phyloP scores from a whole-genome alignment of 192 early-diverging fungal genomes.

The Entomortierella beljakovae region DNA sequence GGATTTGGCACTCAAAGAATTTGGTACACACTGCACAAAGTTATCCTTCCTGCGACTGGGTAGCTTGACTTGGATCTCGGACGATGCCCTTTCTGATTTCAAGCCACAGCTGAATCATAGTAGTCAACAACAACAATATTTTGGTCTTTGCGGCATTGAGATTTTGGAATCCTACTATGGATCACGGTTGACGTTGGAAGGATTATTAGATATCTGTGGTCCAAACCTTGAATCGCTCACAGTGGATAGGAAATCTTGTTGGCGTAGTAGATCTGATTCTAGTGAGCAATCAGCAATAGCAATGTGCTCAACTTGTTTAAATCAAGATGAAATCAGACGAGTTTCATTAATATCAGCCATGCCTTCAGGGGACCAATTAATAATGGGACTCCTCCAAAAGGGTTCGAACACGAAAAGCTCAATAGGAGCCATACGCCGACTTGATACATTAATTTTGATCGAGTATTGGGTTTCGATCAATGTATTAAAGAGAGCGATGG shows the following conservation, averaged over 20 bases:
- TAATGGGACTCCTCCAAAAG: constrained; percentile 11
- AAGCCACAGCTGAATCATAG: not conserved
- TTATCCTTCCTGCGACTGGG: constrained; percentile 16
- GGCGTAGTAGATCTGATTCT: constrained; percentile 5
- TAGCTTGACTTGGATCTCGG: constrained; percentile 33
- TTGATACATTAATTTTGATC: constrained; percentile 13
- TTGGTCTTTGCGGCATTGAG: constrained; percentile 24
- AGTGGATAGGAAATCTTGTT: constrained; percentile 42
- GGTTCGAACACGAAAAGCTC: not conserved
- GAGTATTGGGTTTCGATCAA: constrained; percentile 41
- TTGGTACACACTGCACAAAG: constrained; percentile 7
- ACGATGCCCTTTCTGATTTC: constrained; percentile 22
- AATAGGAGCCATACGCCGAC: not conserved
- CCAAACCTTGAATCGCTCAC: constrained; percentile 19
- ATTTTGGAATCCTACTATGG: constrained; percentile 45
- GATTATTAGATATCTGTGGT: constrained; percentile 32
- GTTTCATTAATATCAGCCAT: not conserved
- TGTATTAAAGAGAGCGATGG: constrained; percentile 7
- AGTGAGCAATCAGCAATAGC: not conserved
- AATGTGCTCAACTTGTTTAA: constrained; percentile 6
- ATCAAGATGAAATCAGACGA: not conserved
- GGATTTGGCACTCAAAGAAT: constrained; percentile 24
- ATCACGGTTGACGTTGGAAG: constrained; percentile 29
- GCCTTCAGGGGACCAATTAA: constrained; percentile 30
- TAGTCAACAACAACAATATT: not conserved